Base-by-base conservation (phyloP, 1,284 basidiomycete genomes). In the Marasmius oreades region DNA sequence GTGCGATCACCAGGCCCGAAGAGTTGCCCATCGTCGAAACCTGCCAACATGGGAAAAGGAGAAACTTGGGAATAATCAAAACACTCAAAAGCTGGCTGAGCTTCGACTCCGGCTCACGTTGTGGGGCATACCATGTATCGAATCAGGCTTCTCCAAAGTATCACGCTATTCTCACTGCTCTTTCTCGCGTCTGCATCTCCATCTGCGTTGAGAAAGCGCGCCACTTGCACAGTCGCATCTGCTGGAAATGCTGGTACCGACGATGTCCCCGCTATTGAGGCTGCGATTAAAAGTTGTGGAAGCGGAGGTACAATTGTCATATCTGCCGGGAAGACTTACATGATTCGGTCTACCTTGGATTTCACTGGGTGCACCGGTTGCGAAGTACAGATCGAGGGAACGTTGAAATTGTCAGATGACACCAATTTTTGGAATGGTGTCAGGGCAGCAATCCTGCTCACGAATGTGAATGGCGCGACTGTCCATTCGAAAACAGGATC, bases 351-450 rank as follows among this genome's bases (percentile, higher is more conserved):
- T 43, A 66, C 66, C 8, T 59, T 70, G 11, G 62, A 62, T 20
- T 68, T 69, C 34, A 60, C 67, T 55, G 66, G 68, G 14, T 70
- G 69, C 59, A 42, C 58, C 6, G 61, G 61, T 5, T 69, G 68
- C 51, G 66, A 69, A 42, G 59, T 68, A 20, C 69, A 69, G 47
- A 58, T 69, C 8, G 68, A 70, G 55, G 69, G 67, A 6, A 69
- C 63, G 1, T 58, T 69, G 22, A 69, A 69, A 56, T 57, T 70
- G 43, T 68, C 65, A 2, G 63, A 67, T 10, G 64, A 70, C 45
- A 59, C 62, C 10, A 58, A 55, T 11, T 66, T 64, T 51, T 70
- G 68, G 69, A 62, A 70, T 52, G 69, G 67, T 7, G 62, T 64
- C 20, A 56, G 60, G 16, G 57, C 66, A 31, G 58, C 60, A 8